phyloP scores from a whole-genome alignment of 148 eudicot species.

The Rhododendron henanense region DNA sequence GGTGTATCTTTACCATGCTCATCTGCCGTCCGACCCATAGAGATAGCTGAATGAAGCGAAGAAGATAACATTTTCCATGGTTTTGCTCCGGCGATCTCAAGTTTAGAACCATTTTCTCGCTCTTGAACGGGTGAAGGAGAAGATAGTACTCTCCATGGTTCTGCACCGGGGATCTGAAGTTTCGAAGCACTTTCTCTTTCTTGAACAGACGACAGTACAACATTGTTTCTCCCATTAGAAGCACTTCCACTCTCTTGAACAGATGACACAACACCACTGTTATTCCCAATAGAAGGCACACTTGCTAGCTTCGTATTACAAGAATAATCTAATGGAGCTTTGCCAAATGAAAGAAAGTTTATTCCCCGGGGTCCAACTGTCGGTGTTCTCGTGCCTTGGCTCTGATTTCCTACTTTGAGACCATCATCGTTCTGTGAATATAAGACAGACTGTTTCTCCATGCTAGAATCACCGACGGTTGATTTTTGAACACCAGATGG shows the following conservation, averaged over 20 bases:
- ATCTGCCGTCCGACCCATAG: background rate
- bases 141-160: background rate
- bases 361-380: conserved; percentile 27
- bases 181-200: conserved; percentile 14
- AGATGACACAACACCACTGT: conserved; percentile 11
- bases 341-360: conserved; percentile 31
- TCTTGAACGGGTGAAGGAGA: conserved; percentile 17
- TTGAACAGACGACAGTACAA: conserved; percentile 6
- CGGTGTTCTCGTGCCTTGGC: conserved; percentile 15
- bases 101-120: conserved; percentile 12
- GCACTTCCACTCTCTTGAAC: conserved; percentile 14
- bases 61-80: conserved; percentile 11
- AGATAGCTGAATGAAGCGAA: conserved; percentile 18
- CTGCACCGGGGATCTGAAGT: background rate
- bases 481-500: conserved; percentile 21
- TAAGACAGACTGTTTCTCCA: conserved; percentile 18
- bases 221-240: conserved; percentile 9
- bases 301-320: conserved; percentile 8
- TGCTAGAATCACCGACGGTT: conserved; percentile 15
- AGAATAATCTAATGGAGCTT: conserved; percentile 16
- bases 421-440: conserved; percentile 21
- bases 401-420: conserved; percentile 24
- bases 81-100: conserved; percentile 13
- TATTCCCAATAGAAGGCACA: conserved; percentile 10
- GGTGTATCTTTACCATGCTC: conserved; percentile 8